Evolutionary conservation across 768 basidiomycete species (phyloP).

Genomic region (Tricholoma bakamatsutake): DNA sequence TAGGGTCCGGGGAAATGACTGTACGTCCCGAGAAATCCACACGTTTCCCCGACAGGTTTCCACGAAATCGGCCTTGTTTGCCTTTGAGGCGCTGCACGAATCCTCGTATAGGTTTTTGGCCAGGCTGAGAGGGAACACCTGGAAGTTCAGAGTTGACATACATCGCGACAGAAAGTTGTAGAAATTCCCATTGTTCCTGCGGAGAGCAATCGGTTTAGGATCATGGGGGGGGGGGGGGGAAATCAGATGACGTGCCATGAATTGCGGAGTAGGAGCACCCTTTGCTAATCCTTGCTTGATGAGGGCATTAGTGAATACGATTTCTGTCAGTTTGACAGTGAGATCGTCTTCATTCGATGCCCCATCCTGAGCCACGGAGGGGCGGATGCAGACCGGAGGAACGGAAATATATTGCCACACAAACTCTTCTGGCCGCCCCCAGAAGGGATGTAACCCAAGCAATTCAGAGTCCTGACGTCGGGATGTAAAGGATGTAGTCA

Average conservation of each 20-base stretch:
- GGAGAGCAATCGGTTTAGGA: slow-evolving; percentile 1
- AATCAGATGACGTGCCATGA: slow-evolving; percentile 56
- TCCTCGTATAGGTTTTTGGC: slow-evolving; percentile 93
- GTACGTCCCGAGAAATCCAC: slow-evolving; percentile 98
- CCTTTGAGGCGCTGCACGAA: slow-evolving; percentile 98
- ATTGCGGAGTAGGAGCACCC: slow-evolving; percentile 81
- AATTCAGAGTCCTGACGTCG: slow-evolving; percentile 82
- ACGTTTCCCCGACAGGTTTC: slow-evolving; percentile 97
- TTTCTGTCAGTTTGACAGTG: slow-evolving; percentile 95
- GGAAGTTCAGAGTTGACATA: slow-evolving; percentile 98
- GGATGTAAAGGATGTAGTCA: not conserved
- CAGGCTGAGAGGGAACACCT: slow-evolving; percentile 81
- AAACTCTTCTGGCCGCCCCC: slow-evolving; percentile 93
- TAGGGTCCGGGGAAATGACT: slow-evolving; percentile 99
- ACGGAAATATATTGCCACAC: slow-evolving; percentile 99
- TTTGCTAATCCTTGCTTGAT: slow-evolving; percentile 87
- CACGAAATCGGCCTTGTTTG: slow-evolving; percentile 97
- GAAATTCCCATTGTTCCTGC: slow-evolving; percentile 97
- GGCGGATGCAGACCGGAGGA: slow-evolving; percentile 95
- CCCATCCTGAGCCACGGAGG: slow-evolving; percentile 95
- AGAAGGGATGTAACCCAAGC: slow-evolving; percentile 81
- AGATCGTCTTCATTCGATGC: slow-evolving; percentile 98
- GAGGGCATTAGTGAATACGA: slow-evolving; percentile 88
- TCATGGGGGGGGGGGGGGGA: not conserved
- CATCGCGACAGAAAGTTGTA: slow-evolving; percentile 92